Evolutionary conservation across 1,139 yeast species (phyloP).

Genomic region (Yamadazyma kanchanaburiensis): DNA sequence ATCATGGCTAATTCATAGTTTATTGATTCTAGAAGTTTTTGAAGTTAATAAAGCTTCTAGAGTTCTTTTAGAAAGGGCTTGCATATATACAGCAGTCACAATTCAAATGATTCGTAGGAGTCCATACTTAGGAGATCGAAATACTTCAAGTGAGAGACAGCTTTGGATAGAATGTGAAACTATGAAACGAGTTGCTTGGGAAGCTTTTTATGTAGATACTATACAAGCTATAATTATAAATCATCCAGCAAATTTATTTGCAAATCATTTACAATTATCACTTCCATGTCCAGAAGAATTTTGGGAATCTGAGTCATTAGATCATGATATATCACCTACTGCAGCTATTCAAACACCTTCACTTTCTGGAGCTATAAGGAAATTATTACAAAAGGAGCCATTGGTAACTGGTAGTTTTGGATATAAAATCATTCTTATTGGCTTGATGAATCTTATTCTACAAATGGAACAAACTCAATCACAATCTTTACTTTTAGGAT

Average conservation of each 20-base stretch:
- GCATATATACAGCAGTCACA: constrained; percentile 70
- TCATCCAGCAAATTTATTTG: constrained; percentile 23
- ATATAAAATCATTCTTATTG: too few species aligned
- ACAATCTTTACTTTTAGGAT: too few species aligned
- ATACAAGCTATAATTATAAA: constrained; percentile 33
- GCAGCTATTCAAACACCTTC: too few species aligned
- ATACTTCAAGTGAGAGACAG: constrained; percentile 32
- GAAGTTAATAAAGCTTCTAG: constrained; percentile 50
- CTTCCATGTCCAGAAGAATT: constrained; percentile 34
- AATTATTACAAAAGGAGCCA: too few species aligned
- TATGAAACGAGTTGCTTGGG: constrained; percentile 28
- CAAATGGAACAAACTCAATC: too few species aligned
- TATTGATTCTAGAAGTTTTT: constrained; percentile 56
- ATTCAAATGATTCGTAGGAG: constrained; percentile 66
- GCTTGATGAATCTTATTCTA: too few species aligned
- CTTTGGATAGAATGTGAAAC: constrained; percentile 32
- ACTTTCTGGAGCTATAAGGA: too few species aligned
- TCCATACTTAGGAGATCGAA: constrained; percentile 64
- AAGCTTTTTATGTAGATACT: constrained; percentile 31
- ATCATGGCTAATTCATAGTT: constrained; percentile 62
- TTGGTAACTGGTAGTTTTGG: too few species aligned
- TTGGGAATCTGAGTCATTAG: too few species aligned
- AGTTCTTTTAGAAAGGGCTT: constrained; percentile 64
- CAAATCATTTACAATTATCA: constrained; percentile 27
- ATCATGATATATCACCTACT: too few species aligned